These are phyloP conservation scores for Theobroma cacao DNA, from an alignment of 345 rosid species.

Conservation along the genomic window DNA sequence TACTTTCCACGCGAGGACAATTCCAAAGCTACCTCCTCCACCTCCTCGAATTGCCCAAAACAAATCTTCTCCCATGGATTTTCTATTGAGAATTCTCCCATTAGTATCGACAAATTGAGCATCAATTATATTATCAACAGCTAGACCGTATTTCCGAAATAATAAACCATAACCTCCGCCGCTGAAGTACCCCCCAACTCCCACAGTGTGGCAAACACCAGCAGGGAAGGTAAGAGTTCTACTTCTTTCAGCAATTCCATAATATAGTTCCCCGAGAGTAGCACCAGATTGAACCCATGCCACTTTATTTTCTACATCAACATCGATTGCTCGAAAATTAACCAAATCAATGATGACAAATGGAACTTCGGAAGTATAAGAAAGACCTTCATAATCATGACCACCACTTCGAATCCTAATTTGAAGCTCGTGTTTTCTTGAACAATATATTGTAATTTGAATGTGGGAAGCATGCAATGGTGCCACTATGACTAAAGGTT, in stretches of 20 bases:
- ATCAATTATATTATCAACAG: not conserved
- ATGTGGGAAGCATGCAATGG: not conserved
- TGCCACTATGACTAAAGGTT: not conserved
- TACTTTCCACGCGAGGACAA: not conserved
- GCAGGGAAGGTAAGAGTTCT: not conserved
- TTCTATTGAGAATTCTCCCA: not conserved
- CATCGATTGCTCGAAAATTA: not conserved
- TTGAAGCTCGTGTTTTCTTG: not conserved
- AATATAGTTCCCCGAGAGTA: not conserved
- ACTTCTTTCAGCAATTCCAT: not conserved
- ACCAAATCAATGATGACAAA: not conserved
- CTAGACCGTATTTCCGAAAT: not conserved
- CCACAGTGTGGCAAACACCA: not conserved
- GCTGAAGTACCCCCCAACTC: not conserved
- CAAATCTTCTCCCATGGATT: not conserved
- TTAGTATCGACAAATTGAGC: not conserved
- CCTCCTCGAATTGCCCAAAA: not conserved
- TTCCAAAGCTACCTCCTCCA: not conserved
- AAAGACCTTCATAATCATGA: not conserved
- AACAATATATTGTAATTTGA: not conserved
- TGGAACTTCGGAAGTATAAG: not conserved
- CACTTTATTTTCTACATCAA: not conserved
- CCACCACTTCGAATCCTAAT: not conserved
- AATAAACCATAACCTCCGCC: not conserved
- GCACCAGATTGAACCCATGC: conserved; percentile 5